Conservation (phyloP, 1,139 yeast species). For the Lodderomyces metapsilosis region DNA sequence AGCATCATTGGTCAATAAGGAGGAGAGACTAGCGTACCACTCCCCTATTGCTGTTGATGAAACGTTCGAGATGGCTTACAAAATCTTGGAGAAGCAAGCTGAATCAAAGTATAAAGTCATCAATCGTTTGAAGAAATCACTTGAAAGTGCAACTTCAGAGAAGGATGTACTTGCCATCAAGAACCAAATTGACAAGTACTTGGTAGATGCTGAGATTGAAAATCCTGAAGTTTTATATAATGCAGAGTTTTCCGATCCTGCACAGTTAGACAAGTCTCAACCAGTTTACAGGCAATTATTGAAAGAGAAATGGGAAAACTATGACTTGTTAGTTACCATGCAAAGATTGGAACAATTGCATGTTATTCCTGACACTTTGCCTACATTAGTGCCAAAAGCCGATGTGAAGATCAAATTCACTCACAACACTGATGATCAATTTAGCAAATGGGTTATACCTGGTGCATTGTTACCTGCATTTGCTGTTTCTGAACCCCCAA, state of each 20-base stretch:
- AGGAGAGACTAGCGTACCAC: constrained; percentile 41
- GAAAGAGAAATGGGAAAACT: constrained; percentile 67
- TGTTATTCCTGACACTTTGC: constrained; percentile 91
- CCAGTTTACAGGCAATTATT: constrained; percentile 79
- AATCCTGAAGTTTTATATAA: constrained; percentile 87
- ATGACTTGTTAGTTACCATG: constrained; percentile 70
- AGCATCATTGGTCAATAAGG: constrained; percentile 21
- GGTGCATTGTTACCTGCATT: constrained; percentile 73
- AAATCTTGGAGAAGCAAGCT: constrained; percentile 51
- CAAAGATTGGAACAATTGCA: constrained; percentile 85
- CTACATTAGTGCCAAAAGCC: constrained; percentile 81
- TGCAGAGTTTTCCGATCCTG: constrained; percentile 41
- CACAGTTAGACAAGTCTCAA: constrained; percentile 59
- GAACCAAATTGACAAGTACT: constrained; percentile 22
- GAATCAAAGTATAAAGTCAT: constrained; percentile 21
- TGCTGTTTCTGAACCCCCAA: constrained; percentile 73
- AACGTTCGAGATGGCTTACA: constrained; percentile 68
- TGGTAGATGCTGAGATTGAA: constrained; percentile 52
- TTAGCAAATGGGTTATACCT: constrained; percentile 67
- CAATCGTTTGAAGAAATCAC: constrained; percentile 15
- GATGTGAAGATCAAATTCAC: constrained; percentile 77
- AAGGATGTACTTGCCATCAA: constrained; percentile 11
- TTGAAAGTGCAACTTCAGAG: constrained; percentile 6
- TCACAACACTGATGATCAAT: constrained; percentile 55
- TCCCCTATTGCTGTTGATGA: constrained; percentile 71